Evolutionary conservation across 2,329 filamentous ascomycete species (phyloP), one percentile per base, ranked within the genome.

Genomic region (Venturia oleaginea): DNA sequence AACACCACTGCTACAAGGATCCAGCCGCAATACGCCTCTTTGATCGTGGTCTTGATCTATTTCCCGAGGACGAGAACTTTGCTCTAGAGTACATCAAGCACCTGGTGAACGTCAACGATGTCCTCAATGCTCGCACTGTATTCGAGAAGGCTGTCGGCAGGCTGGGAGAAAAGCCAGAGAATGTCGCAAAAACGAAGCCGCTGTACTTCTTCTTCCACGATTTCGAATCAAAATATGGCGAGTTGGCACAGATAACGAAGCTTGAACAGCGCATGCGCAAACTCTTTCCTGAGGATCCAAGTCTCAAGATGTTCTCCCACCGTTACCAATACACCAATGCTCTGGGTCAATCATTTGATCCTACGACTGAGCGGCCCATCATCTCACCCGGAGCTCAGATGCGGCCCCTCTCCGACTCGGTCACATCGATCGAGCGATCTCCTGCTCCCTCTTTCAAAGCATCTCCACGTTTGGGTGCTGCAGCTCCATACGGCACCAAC

Each of bases 11-110:
- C 69, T 99, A 99, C 76, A 94, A 96, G 72, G 94, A 97, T 71
- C 85, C 88, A 0, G 91, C 94, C 0, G 93, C 92, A 1, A 90
- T 89, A 54, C 97, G 94, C 77, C 97, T 99, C 66, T 96, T 97
- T 69, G 94, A 99, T 73, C 89, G 93, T 57, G 94, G 94, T 24
- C 87, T 93, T 68, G 94, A 91, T 72, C 81, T 99, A 15, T 99
- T 97, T 72, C 93, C 93, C 0, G 91, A 95, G 60, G 93, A 97
- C 71, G 92, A 96, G 74, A 83, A 86, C 65, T 97, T 97, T 76
- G 91, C 95, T 67, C 83, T 99, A 62, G 92, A 97, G 75, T 97
- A 99, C 75, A 82, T 99, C 70, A 97, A 96, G 78, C 94, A 96
- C 75, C 80, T 99, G 66, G 89, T 97, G 70, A 65, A 70, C 65